Base-by-base conservation (phyloP, 768 basidiomycete species). In the Mycena amicta region DNA sequence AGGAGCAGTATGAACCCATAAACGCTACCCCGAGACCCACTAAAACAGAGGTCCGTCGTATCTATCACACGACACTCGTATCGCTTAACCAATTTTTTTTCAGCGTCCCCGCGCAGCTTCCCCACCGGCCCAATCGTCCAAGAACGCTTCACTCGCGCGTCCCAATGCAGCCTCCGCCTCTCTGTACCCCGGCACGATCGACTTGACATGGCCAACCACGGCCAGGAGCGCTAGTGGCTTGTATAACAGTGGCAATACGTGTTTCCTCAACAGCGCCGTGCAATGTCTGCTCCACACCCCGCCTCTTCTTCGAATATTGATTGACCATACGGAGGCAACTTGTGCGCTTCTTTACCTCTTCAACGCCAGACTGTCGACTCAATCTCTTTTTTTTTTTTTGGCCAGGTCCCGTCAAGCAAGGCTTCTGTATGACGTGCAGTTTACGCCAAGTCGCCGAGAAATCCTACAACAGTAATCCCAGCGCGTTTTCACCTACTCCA, bases 231-330 rank as follows among this genome's bases (percentile, higher is more conserved):
- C 83, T 39, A 72, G 69, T 50, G 95, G 95, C 1, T 75, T 98
- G 46, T 79, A 83, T 68, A 98, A 98, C 73, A 88, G 77, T 26
- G 93, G 93, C 46, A 98, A 98, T 69, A 96, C 93, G 2, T 99
- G 97, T 74, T 99, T 96, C 72, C 77, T 98, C 66, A 99, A 99
- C 72, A 94, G 93, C 64, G 92, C 89, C 22, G 75, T 98, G 50
- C 97, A 99, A 75, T 94, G 93, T 66, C 82, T 98, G 50, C 73
- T 97, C 15, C 95, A 98, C 68, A 98, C 96, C 0, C 87, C 95
- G 8, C 93, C 95, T 2, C 80, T 99, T 25, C 78, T 94, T 33
- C 83, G 80, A 60, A 68, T 89, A 41, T 71, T 93, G 37, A 52
- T 74, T 40, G 71, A 71, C 6, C 89, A 89, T 66, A 73, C 71